phyloP scores from a whole-genome alignment of 192 early-diverging fungal species.

The Backusella luteola region DNA sequence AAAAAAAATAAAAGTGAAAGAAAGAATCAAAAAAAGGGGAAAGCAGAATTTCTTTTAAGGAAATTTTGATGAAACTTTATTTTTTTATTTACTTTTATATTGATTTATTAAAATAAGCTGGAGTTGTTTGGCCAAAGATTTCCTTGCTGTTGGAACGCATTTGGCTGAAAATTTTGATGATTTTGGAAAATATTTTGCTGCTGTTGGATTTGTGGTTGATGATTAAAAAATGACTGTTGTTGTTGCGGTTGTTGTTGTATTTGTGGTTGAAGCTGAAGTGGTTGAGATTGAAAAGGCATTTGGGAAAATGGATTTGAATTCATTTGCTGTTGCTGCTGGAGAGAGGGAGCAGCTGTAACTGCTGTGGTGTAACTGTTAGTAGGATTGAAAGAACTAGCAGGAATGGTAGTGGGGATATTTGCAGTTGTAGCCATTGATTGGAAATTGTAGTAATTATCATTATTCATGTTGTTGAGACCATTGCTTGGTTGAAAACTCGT shows the following conservation, averaged over 20 bases:
- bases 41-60: not conserved
- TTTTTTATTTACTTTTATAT: not conserved
- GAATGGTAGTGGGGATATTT: not conserved
- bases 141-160: constrained; percentile 6
- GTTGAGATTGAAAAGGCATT: constrained; percentile 27
- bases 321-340: constrained; percentile 16
- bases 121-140: not conserved
- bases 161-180: constrained; percentile 2
- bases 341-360: not conserved
- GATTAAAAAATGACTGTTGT: constrained; percentile 5
- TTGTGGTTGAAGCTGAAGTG: constrained; percentile 11
- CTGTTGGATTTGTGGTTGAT: constrained; percentile 26
- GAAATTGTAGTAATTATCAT: not conserved
- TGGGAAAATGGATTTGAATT: constrained; percentile 8
- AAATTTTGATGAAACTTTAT: not conserved
- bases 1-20: not conserved
- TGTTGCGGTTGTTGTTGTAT: constrained; percentile 29
- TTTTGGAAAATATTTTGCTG: constrained; percentile 33
- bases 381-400: not conserved
- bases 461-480: not conserved
- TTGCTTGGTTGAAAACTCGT: not conserved
- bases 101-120: not conserved
- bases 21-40: constrained; percentile 1
- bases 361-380: not conserved
- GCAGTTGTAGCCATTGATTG: not conserved